Base-by-base conservation (phyloP, 306 rosid species). In the Prunus armeniaca region DNA sequence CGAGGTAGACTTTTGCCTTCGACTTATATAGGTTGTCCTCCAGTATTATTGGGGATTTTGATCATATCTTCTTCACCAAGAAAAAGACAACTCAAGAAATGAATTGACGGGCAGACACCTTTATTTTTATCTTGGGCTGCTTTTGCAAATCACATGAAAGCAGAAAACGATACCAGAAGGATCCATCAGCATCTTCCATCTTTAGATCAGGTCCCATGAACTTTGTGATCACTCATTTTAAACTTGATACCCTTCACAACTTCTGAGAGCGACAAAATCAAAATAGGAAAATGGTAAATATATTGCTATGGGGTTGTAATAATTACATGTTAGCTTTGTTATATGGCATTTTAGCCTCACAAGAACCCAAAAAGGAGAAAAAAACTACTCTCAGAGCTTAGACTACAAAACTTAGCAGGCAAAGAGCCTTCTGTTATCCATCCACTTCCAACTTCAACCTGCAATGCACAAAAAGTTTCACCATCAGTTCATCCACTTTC, bases 391-490 rank as follows among this genome's bases (percentile, higher is more conserved):
- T 65, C 79, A 58, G 71, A 75, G 46, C 86, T 78, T 28, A 56
- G 80, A 78, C 86, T 83, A 81, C 88, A 88, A 77, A 90, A 82
- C 80, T 86, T 74, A 68, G 85, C 82, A 76, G 88, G 86, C 82
- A 63, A 60, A 58, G 13, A 41, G 80, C 75, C 77, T 81, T 72
- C 81, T 28, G 47, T 50, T 15, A 43, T 84, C 15, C 47, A 52
- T 52, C 34, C 4, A 78, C 83, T 71, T 20, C 25, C 52, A 70
- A 73, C 72, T 64, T 78, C 77, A 86, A 73, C 85, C 93, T 93
- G 91, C 88, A 73, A 78, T 65, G 67, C 50, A 75, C 65, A 79
- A 82, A 82, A 84, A 69, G 61, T 65, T 69, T 8, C 68, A 10
- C 18, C 13, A 82, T 84, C 65, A 82, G 71, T 74, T 43, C 30